Evolutionary conservation across 2,329 filamentous ascomycete genomes (phyloP).

Genomic region (Trichoderma brevicompactum): DNA sequence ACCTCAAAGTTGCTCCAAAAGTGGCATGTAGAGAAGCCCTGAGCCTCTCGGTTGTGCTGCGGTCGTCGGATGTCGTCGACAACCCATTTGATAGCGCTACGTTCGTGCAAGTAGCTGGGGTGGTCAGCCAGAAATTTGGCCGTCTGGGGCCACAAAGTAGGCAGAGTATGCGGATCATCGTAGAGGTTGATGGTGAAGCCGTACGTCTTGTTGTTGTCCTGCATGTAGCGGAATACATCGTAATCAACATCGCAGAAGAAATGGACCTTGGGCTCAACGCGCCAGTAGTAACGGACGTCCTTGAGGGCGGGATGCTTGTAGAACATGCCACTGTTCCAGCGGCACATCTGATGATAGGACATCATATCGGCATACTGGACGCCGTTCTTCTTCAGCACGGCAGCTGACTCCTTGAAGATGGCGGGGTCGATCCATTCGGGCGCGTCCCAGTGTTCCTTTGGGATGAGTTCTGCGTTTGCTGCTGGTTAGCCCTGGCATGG

Average conservation of each 20-base stretch:
- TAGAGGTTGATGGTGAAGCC: conserved; percentile 98
- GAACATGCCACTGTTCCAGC: conserved; percentile 98
- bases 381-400: conserved; percentile 78
- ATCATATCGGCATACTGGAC: conserved; percentile 89
- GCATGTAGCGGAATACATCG: conserved; percentile 97
- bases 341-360: conserved; percentile 98
- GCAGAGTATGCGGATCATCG: conserved; percentile 84
- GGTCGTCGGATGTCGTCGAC: conserved; percentile 77
- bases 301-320: conserved; percentile 91
- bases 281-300: conserved; percentile 92
- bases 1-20: conserved; percentile 99
- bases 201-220: conserved; percentile 98
- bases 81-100: conserved; percentile 88
- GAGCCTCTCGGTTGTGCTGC: conserved; percentile 76
- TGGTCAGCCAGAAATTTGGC: conserved; percentile 86
- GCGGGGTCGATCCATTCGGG: conserved; percentile 92
- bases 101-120: conserved; percentile 76
- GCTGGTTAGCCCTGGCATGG: too few species aligned
- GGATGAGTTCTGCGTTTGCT: conserved; percentile 70
- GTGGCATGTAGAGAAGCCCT: conserved; percentile 96
- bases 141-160: conserved; percentile 93
- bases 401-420: conserved; percentile 81
- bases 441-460: conserved; percentile 91
- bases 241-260: conserved; percentile 99
- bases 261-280: conserved; percentile 96